A percentile compares a stretch with the other conserved stretches of the same genome.
These are phyloP conservation scores for Canavalia ensiformis DNA, from an alignment of 306 rosid genomes.

Conservation along the genomic window DNA sequence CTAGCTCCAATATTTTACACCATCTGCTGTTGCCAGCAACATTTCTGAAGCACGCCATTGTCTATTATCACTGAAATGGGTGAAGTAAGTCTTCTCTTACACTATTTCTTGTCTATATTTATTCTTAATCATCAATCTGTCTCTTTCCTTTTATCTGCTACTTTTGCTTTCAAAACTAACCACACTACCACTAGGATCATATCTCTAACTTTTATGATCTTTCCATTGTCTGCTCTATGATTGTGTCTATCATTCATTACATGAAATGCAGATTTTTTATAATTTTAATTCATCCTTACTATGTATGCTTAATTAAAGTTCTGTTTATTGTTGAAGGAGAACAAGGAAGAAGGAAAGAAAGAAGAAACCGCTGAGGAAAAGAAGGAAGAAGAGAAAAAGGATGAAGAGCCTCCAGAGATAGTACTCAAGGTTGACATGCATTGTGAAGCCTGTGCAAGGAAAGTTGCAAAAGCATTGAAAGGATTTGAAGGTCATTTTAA, in stretches of 20 bases:
- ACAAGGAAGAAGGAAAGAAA: constrained; percentile 51
- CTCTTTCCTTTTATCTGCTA: constrained; percentile 18
- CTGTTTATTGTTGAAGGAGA: constrained; percentile 52
- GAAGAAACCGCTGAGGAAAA: constrained; percentile 60
- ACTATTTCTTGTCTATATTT: constrained; percentile 16
- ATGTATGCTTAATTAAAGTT: constrained; percentile 26
- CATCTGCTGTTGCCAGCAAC: not conserved
- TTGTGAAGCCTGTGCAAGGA: constrained; percentile 95
- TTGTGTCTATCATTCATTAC: not conserved
- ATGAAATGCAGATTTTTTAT: not conserved
- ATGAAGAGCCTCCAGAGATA: constrained; percentile 68
- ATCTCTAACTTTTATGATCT: constrained; percentile 20
- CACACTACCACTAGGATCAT: not conserved
- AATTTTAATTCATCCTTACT: not conserved
- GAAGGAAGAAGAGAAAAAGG: constrained; percentile 57
- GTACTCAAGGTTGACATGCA: constrained; percentile 97
- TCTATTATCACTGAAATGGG: constrained; percentile 60
- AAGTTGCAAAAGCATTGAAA: constrained; percentile 86
- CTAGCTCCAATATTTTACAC: constrained; percentile 29
- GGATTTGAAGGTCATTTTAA: constrained; percentile 81
- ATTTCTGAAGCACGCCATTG: constrained; percentile 45
- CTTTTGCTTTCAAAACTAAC: constrained; percentile 18
- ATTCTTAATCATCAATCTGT: not conserved
- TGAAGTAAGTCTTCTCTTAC: constrained; percentile 68
- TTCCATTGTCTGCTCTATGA: constrained; percentile 1